These are phyloP conservation scores for Stephanodiscus minutulus DNA, from an alignment of 108 stramenopile genomes.

Conservation along the genomic window DNA sequence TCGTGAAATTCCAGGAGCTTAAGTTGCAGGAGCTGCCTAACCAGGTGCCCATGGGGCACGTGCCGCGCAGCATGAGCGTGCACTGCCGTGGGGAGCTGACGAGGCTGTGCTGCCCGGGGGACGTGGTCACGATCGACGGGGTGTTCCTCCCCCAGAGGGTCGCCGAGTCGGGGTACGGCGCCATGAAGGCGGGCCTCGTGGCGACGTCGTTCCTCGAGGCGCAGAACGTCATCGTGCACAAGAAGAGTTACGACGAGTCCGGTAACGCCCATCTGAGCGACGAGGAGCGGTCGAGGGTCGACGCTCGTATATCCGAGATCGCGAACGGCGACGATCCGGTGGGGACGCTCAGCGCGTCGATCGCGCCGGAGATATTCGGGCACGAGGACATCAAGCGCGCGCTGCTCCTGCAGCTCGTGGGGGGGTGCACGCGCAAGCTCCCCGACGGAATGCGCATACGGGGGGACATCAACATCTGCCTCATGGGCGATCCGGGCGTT, in stretches of 20 bases:
- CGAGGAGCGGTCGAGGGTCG: conserved; percentile 58
- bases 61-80: conserved; percentile 92
- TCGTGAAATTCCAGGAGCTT: conserved; percentile 96
- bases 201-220: conserved; percentile 92
- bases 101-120: conserved; percentile 88
- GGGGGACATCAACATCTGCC: conserved; percentile 96
- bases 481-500: conserved; percentile 99
- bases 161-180: conserved; percentile 75
- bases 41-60: conserved; percentile 98
- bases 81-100: conserved; percentile 92
- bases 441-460: conserved; percentile 97
- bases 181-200: conserved; percentile 93
- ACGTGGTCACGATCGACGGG: conserved; percentile 93
- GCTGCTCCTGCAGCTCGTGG: conserved; percentile 92
- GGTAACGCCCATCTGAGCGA: conserved; percentile 64
- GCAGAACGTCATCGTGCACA: conserved; percentile 85
- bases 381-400: conserved; percentile 98
- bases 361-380: conserved; percentile 99
- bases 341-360: conserved; percentile 72
- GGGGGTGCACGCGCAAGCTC: conserved; percentile 90
- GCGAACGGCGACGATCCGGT: conserved; percentile 79
- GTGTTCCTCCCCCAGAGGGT: conserved; percentile 90
- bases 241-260: conserved; percentile 90
- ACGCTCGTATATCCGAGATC: conserved; percentile 60
- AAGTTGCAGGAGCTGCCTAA: conserved; percentile 95